Conservation (phyloP, 768 basidiomycete species). For the Cubamyces lactineus region DNA sequence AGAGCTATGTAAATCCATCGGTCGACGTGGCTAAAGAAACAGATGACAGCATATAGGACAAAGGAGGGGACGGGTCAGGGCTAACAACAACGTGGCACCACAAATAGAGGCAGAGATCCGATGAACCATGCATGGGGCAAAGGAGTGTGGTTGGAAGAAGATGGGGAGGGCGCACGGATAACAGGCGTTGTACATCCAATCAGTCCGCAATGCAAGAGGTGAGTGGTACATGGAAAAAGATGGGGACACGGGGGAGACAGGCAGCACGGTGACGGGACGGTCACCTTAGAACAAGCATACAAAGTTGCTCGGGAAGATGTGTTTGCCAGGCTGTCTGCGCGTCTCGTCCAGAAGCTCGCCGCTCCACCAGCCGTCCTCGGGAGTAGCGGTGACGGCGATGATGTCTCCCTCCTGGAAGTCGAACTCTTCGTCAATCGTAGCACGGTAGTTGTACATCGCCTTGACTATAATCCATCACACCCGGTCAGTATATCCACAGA, state of each 20-base stretch:
- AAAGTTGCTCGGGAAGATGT: constrained; percentile 90
- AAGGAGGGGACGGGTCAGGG: neutral
- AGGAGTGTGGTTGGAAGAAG: neutral
- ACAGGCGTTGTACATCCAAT: neutral
- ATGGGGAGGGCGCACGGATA: no score
- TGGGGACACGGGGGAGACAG: neutral
- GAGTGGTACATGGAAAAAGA: neutral
- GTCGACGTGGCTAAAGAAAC: constrained; percentile 22
- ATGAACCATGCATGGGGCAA: neutral
- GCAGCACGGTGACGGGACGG: neutral
- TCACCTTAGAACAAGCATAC: constrained; percentile 68
- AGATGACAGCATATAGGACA: constrained; percentile 16
- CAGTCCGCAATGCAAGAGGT: neutral
- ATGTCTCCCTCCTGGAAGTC: constrained; percentile 95
- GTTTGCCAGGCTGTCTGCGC: constrained; percentile 67
- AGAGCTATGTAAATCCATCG: constrained; percentile 22
- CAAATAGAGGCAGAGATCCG: neutral
- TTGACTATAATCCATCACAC: constrained; percentile 55
- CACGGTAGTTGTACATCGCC: constrained; percentile 86
- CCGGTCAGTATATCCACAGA: neutral
- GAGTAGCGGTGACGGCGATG: constrained; percentile 92
- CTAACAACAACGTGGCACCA: neutral
- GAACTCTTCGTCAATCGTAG: constrained; percentile 90
- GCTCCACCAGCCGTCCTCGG: constrained; percentile 98
- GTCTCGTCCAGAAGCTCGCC: constrained; percentile 83